Conservation (phyloP, 2,329 filamentous ascomycete genomes). For the Sclerotinia sclerotiorum region DNA sequence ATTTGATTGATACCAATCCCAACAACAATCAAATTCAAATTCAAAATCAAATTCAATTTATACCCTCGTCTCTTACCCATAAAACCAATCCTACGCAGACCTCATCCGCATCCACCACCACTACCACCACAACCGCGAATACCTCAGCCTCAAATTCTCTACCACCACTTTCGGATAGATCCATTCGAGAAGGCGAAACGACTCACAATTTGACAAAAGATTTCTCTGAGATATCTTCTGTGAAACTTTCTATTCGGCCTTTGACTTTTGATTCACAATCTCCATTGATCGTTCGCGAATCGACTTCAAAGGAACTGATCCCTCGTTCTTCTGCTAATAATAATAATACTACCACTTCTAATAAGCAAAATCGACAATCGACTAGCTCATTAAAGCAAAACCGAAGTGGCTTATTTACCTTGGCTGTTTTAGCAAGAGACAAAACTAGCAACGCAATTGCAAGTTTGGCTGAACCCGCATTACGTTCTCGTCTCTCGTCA, state of each 20-base stretch:
- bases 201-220: not conserved
- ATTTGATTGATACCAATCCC: not conserved
- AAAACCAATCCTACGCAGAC: not conserved
- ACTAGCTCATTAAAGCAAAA: conserved; percentile 33
- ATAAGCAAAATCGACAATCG: conserved; percentile 34
- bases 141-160: conserved; percentile 5
- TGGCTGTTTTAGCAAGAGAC: conserved; percentile 39
- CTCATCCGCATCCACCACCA: not conserved
- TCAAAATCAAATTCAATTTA: not conserved
- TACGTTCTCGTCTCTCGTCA: conserved; percentile 33
- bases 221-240: not conserved
- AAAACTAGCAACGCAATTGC: conserved; percentile 39
- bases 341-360: not conserved
- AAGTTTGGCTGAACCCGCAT: conserved; percentile 35
- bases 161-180: conserved; percentile 6
- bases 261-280: conserved; percentile 14
- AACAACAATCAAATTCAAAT: not conserved
- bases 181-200: conserved; percentile 8
- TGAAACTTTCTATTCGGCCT: not conserved
- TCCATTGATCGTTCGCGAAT: conserved; percentile 17
- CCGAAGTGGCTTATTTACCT: conserved; percentile 35
- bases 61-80: conserved; percentile 3
- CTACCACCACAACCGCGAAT: not conserved
- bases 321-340: conserved; percentile 21
- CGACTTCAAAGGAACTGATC: conserved; percentile 14